These are phyloP conservation scores for Trichosporon coremiiforme DNA, from an alignment of 1,284 basidiomycete genomes.

Conservation along the genomic window DNA sequence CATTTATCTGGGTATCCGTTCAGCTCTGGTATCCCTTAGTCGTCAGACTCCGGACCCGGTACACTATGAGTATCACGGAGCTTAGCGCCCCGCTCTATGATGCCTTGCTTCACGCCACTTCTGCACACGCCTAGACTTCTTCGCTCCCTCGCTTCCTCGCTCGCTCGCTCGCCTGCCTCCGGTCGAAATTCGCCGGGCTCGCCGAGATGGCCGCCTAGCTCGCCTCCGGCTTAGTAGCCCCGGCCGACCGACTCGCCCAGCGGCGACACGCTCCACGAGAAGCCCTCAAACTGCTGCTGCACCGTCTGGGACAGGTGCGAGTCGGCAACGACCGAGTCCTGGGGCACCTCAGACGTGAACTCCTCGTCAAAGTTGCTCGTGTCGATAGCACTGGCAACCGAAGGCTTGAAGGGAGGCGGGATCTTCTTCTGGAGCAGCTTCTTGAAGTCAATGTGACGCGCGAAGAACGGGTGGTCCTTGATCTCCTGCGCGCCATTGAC, in stretches of 20 bases:
- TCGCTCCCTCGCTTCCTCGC: no score
- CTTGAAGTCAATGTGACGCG: slow-evolving; percentile 91
- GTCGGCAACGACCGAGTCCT: slow-evolving; percentile 91
- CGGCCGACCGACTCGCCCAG: slow-evolving; percentile 55
- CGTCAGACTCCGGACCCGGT: not conserved
- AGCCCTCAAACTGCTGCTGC: slow-evolving; percentile 78
- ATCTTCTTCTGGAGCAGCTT: slow-evolving; percentile 92
- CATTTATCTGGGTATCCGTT: not conserved
- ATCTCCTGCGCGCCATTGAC: slow-evolving; percentile 95
- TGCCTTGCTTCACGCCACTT: not conserved
- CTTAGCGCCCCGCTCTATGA: not conserved
- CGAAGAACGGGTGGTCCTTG: slow-evolving; percentile 93
- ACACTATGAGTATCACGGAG: not conserved
- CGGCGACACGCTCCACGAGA: slow-evolving; percentile 57
- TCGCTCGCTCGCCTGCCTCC: no score
- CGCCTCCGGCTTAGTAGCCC: slow-evolving; percentile 34
- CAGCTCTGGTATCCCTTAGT: slow-evolving; percentile 2
- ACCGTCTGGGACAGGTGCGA: slow-evolving; percentile 90
- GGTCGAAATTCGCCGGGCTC: no score
- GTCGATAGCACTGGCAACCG: slow-evolving; percentile 66
- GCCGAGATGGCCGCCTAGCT: no score
- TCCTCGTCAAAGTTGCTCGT: slow-evolving; percentile 89
- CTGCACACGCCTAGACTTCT: not conserved
- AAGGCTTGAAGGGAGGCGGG: slow-evolving; percentile 96
- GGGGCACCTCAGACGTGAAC: slow-evolving; percentile 88